Percentiles rank a stretch among this genome's conserved stretches.
Evolutionary conservation across 306 rosid species (phyloP).

Genomic region (Rosa rugosa): DNA sequence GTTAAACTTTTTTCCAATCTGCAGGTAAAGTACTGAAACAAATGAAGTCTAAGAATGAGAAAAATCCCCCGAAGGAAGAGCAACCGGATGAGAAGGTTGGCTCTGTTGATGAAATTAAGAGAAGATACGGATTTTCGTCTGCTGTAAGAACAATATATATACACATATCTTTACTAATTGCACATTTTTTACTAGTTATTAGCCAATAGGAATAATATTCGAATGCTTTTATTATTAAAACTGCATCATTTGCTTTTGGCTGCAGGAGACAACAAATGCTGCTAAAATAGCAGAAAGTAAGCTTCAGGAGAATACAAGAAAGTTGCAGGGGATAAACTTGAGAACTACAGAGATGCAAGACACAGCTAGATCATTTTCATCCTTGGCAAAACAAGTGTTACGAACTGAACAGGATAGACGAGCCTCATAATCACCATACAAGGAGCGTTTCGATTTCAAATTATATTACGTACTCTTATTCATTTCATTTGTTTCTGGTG

Average conservation of each 20-base stretch:
- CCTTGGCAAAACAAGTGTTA: constrained; percentile 73
- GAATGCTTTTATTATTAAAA: no score
- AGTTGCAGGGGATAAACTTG: constrained; percentile 58
- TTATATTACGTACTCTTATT: neutral
- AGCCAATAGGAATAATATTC: neutral
- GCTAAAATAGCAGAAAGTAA: constrained; percentile 68
- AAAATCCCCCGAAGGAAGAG: constrained; percentile 53
- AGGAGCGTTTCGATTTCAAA: neutral
- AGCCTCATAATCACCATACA: constrained; percentile 24
- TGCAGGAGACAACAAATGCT: constrained; percentile 57
- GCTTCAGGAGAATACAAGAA: constrained; percentile 64
- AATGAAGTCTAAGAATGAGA: constrained; percentile 58
- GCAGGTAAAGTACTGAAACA: constrained; percentile 75
- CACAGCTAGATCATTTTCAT: constrained; percentile 76
- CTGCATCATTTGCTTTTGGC: constrained; percentile 14
- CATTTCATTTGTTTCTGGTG: constrained; percentile 6
- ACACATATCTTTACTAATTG: neutral
- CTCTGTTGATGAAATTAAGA: constrained; percentile 72
- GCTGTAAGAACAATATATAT: constrained; percentile 40
- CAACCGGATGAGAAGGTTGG: constrained; percentile 50
- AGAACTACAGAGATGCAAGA: constrained; percentile 73
- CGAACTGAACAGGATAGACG: constrained; percentile 57
- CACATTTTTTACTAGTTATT: neutral
- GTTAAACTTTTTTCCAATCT: constrained; percentile 11
- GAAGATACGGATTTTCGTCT: constrained; percentile 67